Evolutionary conservation across 1,139 yeast species (phyloP).

Genomic region (Lodderomyces metapsilosis): DNA sequence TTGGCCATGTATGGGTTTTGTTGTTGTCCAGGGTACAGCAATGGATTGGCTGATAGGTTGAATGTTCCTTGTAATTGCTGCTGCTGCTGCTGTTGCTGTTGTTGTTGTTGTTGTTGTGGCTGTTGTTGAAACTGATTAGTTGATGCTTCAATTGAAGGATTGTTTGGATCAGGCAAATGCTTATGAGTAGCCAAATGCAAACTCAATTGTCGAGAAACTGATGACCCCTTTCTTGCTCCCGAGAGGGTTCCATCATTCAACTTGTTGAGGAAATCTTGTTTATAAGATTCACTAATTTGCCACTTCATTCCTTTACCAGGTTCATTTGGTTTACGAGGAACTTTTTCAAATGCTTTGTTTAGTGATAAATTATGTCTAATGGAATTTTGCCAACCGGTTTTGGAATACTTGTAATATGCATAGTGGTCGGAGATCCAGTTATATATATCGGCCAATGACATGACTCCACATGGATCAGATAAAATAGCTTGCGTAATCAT

Average conservation of each 20-base stretch:
- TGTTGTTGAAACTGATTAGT: slow-evolving; percentile 19
- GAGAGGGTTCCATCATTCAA: slow-evolving; percentile 72
- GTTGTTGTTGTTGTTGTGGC: slow-evolving; percentile 15
- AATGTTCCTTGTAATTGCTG: slow-evolving; percentile 13
- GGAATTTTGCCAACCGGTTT: slow-evolving; percentile 81
- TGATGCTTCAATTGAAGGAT: not conserved
- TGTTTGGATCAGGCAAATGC: slow-evolving; percentile 53
- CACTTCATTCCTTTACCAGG: slow-evolving; percentile 99
- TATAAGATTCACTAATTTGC: slow-evolving; percentile 87
- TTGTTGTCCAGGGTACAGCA: slow-evolving; percentile 20
- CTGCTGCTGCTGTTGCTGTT: slow-evolving; percentile 13
- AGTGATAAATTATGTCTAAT: slow-evolving; percentile 59
- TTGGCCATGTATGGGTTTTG: slow-evolving; percentile 21
- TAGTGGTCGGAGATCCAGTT: slow-evolving; percentile 85
- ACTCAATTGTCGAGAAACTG: slow-evolving; percentile 75
- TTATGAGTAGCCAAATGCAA: slow-evolving; percentile 72
- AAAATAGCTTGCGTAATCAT: slow-evolving; percentile 97
- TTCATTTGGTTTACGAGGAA: slow-evolving; percentile 90
- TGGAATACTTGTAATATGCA: slow-evolving; percentile 87
- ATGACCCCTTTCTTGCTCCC: slow-evolving; percentile 75
- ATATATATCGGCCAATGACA: slow-evolving; percentile 88
- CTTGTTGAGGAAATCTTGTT: slow-evolving; percentile 78
- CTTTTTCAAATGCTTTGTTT: slow-evolving; percentile 77
- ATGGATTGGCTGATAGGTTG: slow-evolving; percentile 24
- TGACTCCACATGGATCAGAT: slow-evolving; percentile 81